Conservation (phyloP, 208 protist genomes). For the Porcisia hertigi region DNA sequence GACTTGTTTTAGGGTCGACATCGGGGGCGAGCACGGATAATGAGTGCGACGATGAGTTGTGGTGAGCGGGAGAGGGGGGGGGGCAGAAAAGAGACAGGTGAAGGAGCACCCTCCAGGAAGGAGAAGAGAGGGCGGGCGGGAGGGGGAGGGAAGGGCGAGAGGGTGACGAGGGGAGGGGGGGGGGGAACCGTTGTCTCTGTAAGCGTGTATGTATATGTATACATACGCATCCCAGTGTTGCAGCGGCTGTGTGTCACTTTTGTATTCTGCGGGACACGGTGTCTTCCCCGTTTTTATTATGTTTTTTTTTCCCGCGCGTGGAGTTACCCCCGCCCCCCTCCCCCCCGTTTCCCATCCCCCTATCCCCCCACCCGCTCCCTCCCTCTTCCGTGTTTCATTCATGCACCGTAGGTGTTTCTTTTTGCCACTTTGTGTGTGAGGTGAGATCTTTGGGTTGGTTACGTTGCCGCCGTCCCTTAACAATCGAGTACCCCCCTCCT, state of each 20-base stretch:
- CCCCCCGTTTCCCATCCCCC: too few species aligned
- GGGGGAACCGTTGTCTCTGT: too few species aligned
- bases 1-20: constrained; percentile 40
- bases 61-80: not conserved
- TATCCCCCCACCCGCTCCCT: too few species aligned
- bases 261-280: too few species aligned
- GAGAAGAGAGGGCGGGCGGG: not conserved
- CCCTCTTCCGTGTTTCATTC: constrained; percentile 6
- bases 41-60: not conserved
- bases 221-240: too few species aligned
- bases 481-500: too few species aligned
- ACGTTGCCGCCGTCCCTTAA: too few species aligned
- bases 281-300: not conserved
- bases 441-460: too few species aligned
- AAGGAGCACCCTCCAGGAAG: not conserved
- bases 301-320: not conserved
- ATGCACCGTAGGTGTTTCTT: not conserved
- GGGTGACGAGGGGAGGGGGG: not conserved
- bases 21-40: not conserved
- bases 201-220: too few species aligned
- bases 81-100: not conserved
- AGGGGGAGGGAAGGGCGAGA: not conserved
- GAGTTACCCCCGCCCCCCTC: not conserved
- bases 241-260: not conserved
- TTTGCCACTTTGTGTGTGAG: not conserved